Evolutionary conservation across 495 filamentous ascomycete species (phyloP).

Genomic region (Astrothelium macrocarpum): DNA sequence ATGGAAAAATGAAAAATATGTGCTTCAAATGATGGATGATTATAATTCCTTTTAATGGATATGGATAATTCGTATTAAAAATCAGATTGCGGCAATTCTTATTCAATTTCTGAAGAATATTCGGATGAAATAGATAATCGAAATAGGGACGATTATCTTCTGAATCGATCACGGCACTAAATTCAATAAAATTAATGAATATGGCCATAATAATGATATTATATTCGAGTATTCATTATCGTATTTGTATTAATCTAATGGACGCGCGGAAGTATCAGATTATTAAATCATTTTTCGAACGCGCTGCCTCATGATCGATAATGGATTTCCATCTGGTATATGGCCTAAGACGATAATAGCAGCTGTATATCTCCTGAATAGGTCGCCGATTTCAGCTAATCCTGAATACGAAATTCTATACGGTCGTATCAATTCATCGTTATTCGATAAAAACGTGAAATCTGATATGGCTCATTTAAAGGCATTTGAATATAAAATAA

Average conservation of each 20-base stretch:
- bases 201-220: background rate
- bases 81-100: background rate
- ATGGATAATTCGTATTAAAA: background rate
- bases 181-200: background rate
- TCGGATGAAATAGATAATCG: background rate
- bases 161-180: background rate
- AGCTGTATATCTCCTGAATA: background rate
- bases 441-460: background rate
- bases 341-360: background rate
- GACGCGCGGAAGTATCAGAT: background rate
- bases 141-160: background rate
- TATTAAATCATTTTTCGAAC: background rate
- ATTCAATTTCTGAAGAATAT: background rate
- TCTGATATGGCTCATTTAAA: background rate
- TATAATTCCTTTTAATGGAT: background rate
- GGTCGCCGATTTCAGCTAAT: background rate
- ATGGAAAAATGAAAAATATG: background rate
- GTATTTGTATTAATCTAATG: background rate
- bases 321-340: background rate
- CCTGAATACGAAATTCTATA: background rate
- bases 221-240: background rate
- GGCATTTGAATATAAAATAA: background rate
- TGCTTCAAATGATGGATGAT: background rate
- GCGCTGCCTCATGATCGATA: background rate
- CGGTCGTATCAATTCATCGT: background rate